Evolutionary conservation across 2,329 filamentous ascomycete species (phyloP), one percentile per base, ranked within the genome.

Genomic region (Saccharata proteae): DNA sequence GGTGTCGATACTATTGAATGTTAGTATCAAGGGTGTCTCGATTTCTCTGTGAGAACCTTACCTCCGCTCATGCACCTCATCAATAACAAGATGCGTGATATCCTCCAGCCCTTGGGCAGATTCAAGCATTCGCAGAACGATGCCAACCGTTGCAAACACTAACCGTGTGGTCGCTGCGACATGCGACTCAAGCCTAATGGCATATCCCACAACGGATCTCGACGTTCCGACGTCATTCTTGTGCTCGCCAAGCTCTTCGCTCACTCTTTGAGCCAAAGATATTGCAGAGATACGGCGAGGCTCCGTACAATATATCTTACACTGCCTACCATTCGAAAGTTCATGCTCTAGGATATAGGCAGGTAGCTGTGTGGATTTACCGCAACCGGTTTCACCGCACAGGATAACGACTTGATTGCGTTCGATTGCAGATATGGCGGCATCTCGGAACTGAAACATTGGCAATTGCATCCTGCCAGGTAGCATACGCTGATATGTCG

Each of bases 51-150:
- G 4, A 24, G 2, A 4, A 29, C 31, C 40, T 31, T 46, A 52
- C 51, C 47, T 82, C 39, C 88, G 76, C 54, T 98, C 90, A 49
- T 98, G 90, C 3, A 96, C 88, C 57, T 98, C 90, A 48, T 98
- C 90, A n/a, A 98, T 75, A 26, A 98, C 76, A 37, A 98, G 62
- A 58, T 96, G 90, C 0, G 88, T 93, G 31, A 98, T 77, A 40
- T 94, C 88, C 35, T 75, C 71, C 25, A 98, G 70, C 34, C 92
- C 80, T 40, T 84, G 80, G 0, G 83, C 81, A 6, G 79, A 78
- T 54, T 98, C 90, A 10, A 98, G 67, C 88, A 98, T 96, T 16
- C 90, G 77, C 66, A 98, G 82, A n/a, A 98, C 84, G 36, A 98
- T 93, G 61, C 90, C 75, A 26, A 74, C 74, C 15, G 73, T 94